Base-by-base conservation (phyloP, 768 basidiomycete species). In the Lactifluus piperatus region DNA sequence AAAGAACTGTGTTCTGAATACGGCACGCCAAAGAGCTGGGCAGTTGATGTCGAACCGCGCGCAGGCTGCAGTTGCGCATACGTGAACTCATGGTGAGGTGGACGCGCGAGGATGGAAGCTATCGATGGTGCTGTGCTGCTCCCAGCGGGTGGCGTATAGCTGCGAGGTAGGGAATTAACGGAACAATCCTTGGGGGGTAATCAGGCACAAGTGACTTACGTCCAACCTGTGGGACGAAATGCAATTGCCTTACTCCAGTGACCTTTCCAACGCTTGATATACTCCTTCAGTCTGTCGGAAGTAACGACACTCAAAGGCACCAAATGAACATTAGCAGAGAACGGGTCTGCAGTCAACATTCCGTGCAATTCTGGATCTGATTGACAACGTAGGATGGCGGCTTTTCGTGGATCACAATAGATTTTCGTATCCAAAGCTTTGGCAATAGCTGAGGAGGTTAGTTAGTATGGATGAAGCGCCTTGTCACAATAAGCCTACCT, bases 1-100 rank as follows among this genome's bases (percentile, higher is more conserved):
- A 97, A 97, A 34, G 90, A 93, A 32, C 90, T 92, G 70, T 98
- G 95, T 69, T 98, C 97, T 5, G 94, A 97, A 69, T 98, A 98
- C 10, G 85, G 88, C 55, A 91, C 84, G 53, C 90, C 88, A 67
- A 85, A 91, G 44, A 97, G 74, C 72, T 86, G 86, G 46, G 88
- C 71, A 32, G 75, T 72, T 16, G 81, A 64, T 16, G 85, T 86
- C 11, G 91, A 90, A 59, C 88, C 89, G 45, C 82, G 80, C 66
- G 79, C 81, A 22, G 83, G 80, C 44, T 78, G 81, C 16, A 95
- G 76, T 68, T 88, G 79, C 22, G 82, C 73, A 54, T 82, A 78
- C 3, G 84, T 85, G 74, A 91, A 98, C 18, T 78, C 75, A 60
- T 79, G 78, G 55, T 80, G 76, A 62, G 88, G 85, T 46, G 85